Evolutionary conservation across 345 rosid species (phyloP).

Genomic region (Erucastrum elatum): DNA sequence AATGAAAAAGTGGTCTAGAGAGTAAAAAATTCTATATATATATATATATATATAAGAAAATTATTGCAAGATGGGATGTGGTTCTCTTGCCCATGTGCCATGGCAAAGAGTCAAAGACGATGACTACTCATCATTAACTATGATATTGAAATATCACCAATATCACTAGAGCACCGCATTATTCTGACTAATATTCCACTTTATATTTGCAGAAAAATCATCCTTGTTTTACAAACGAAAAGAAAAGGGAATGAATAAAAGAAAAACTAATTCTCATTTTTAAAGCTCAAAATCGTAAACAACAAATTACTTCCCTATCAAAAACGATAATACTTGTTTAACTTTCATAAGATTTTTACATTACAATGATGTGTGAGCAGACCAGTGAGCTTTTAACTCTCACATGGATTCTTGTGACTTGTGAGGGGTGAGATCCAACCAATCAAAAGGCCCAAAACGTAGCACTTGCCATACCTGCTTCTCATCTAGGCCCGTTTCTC

Average conservation of each 20-base stretch:
- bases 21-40: too few relatives aligned
- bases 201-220: neutral
- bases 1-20: too few relatives aligned
- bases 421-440: neutral
- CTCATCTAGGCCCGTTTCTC: neutral
- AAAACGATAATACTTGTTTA: neutral
- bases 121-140: conserved; percentile 11
- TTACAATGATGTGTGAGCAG: neutral
- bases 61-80: conserved; percentile 6
- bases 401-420: neutral
- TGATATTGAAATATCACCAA: neutral
- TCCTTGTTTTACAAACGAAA: neutral
- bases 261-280: neutral
- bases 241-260: neutral
- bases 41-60: neutral
- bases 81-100: conserved; percentile 23
- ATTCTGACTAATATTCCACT: neutral
- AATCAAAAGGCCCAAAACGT: too few relatives aligned
- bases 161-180: neutral
- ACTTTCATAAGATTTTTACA: neutral
- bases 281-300: neutral
- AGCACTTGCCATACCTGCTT: too few relatives aligned
- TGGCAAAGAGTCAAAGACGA: conserved; percentile 20
- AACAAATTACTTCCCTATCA: neutral
- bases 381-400: neutral